phyloP scores from a whole-genome alignment of 2,329 filamentous ascomycete genomes.

The Arthrobotrys iridis region DNA sequence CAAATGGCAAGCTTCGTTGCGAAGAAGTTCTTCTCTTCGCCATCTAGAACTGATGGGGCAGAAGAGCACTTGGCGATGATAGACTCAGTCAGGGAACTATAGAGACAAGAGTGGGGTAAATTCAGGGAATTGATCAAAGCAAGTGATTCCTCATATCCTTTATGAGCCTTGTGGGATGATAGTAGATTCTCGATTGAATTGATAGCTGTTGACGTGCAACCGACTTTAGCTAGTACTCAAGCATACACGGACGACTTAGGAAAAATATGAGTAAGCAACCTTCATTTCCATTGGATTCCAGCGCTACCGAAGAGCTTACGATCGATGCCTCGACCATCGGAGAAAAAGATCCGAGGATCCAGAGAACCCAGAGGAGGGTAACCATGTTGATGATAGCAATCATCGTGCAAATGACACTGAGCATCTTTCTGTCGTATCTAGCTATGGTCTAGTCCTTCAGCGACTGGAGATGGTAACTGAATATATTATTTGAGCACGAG shows the following conservation, averaged over 20 bases:
- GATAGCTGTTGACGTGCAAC: background rate
- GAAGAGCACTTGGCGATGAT: constrained; percentile 47
- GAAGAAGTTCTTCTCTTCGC: constrained; percentile 55
- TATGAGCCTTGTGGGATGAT: constrained; percentile 20
- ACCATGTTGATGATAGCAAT: background rate
- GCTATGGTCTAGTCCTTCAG: too few relatives aligned
- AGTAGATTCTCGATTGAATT: constrained; percentile 21
- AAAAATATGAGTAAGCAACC: background rate
- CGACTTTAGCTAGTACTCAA: background rate
- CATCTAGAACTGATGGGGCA: constrained; percentile 22
- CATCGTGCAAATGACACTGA: background rate
- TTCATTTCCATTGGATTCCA: background rate
- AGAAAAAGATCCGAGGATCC: background rate
- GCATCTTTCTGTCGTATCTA: too few relatives aligned
- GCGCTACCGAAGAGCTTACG: background rate
- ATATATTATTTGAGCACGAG: too few relatives aligned
- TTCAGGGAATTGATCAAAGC: constrained; percentile 57
- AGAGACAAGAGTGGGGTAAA: constrained; percentile 59
- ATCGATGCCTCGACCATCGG: background rate
- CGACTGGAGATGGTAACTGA: background rate
- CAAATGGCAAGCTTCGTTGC: constrained; percentile 57
- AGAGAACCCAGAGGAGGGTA: background rate
- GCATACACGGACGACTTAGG: background rate
- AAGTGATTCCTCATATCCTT: constrained; percentile 35
- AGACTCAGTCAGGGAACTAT: constrained; percentile 38